Base-by-base conservation (phyloP, 345 rosid species). In the Camelina neglecta region DNA sequence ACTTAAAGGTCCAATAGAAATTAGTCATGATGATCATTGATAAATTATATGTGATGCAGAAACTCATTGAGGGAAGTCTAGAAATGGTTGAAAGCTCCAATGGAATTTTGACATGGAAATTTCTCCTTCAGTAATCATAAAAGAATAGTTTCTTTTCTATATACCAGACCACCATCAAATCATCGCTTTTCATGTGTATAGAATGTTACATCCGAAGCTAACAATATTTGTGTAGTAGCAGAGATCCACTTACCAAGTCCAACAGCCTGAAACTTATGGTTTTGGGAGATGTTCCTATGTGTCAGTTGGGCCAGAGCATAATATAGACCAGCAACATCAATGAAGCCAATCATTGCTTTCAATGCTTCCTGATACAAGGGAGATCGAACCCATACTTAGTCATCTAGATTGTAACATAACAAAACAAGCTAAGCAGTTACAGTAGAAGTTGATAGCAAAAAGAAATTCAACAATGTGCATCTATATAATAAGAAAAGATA, bases 261-360 rank as follows among this genome's bases (percentile, higher is more conserved):
- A 76, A 94, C 95, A 42, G 98, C 97, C 71, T 94, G 98, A 82
- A 91, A 93, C 83, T 93, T 93, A 75, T 93, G 98, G 71, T 93
- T 91, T 68, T 91, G 98, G 50, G 98, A 93, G 74, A 93, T 93
- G 82, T 93, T 93, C 83, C 98, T 76, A 84, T 93, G 98, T 51
- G 96, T 89, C 79, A 93, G 83, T 82, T 91, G 97, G 23, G 98
- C 88, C 67, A 93, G 81, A 65, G 98, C 97, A 84, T 79, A 89
- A 80, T 93, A 93, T 13, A 93, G 86, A 71, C 98, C 98, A 79
- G 97, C 98, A 62, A 94, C 98, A 80, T 94, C 98, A 59, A 94
- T 85, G 66, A 94, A 90, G 67, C 98, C 96, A 69, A 94, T 93
- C 68, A 91, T 75, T 65, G 97, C 98, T 87, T 93, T 91, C 86